Base-by-base conservation (phyloP, 2,329 filamentous ascomycete species). In the Fusarium sp. region DNA sequence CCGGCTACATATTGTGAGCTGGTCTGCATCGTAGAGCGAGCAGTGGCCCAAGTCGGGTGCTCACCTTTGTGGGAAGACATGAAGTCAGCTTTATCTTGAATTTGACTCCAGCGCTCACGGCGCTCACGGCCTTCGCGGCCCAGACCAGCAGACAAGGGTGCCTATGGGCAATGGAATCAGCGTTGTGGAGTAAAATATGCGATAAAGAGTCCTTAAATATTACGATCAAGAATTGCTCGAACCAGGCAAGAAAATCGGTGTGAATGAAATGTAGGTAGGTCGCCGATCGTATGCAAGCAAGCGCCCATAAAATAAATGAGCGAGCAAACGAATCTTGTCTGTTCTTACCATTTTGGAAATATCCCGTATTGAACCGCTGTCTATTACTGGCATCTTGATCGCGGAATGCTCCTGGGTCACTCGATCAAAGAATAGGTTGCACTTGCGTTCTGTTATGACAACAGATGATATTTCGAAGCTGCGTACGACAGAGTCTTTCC, bases 31-130 rank as follows among this genome's bases (percentile, higher is more conserved):
- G 25, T 21, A 13, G 25, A 52, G 21, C 23, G 25, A 52, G 21
- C 23, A 31, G 23, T 55, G 39, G 15, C 37, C 37, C 36, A 37
- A 25, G 17, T 37, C 29, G 31, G 21, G 14, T 46, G 35, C 66
- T 53, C 56, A 73, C 72, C 71, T 70, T 61, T 58, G 17, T 46
- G 20, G 55, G 62, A 52, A 42, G 59, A 52, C 46, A 67, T 58
- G 20, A 66, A 60, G 46, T 69, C 70, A 23, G 58, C 53, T 35
- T 62, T 51, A 25, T 50, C 58, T 48, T 69, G 60, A 27, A 48
- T 58, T 29, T 43, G 46, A 54, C 51, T 65, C 66, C 63, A 65
- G 35, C 58, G 43, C 29, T 49, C 33, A 49, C 46, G 33, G 25
- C 33, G 47, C 47, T 50, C 47, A 29, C 45, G 37, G 25, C 35